A percentile compares a stretch with the other conserved stretches of the same genome.
These are phyloP conservation scores for Astrothelium macrocarpum DNA, from an alignment of 495 filamentous ascomycete species.

Conservation along the genomic window DNA sequence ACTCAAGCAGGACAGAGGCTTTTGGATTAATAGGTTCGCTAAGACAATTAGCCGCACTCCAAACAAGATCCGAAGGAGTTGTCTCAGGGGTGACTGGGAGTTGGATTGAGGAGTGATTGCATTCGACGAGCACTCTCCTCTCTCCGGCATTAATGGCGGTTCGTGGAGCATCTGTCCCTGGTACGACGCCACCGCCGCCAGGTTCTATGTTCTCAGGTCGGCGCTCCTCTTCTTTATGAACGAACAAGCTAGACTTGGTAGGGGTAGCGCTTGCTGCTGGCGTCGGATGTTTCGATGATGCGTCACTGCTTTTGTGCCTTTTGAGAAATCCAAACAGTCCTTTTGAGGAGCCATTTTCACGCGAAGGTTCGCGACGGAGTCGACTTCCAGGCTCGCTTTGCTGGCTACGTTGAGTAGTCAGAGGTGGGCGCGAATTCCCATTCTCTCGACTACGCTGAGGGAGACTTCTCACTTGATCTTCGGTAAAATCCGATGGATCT, in stretches of 20 bases:
- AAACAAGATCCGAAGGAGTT: conserved; percentile 60
- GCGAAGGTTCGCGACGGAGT: neutral
- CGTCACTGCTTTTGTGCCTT: neutral
- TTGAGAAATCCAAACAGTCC: conserved; percentile 5
- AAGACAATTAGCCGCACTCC: conserved; percentile 45
- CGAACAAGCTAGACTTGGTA: neutral
- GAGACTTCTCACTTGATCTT: neutral
- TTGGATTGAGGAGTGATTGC: conserved; percentile 48
- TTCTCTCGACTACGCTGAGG: neutral
- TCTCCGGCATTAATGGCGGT: conserved; percentile 79
- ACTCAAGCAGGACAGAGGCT: conserved; percentile 61
- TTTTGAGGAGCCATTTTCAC: neutral
- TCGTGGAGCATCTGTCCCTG: conserved; percentile 66
- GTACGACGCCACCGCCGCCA: conserved; percentile 42
- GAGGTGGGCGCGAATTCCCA: neutral
- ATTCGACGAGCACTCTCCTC: conserved; percentile 59
- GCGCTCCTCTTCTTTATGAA: too few relatives aligned
- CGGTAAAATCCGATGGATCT: neutral
- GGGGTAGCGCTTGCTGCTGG: neutral
- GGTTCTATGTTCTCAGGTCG: conserved; percentile 13
- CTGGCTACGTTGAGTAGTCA: neutral
- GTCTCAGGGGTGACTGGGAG: conserved; percentile 65
- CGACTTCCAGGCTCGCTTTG: neutral
- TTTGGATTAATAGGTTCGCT: conserved; percentile 48
- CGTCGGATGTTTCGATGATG: neutral